These are phyloP conservation scores for Thelephora ganbajun DNA, from an alignment of 768 basidiomycete species.

Conservation along the genomic window DNA sequence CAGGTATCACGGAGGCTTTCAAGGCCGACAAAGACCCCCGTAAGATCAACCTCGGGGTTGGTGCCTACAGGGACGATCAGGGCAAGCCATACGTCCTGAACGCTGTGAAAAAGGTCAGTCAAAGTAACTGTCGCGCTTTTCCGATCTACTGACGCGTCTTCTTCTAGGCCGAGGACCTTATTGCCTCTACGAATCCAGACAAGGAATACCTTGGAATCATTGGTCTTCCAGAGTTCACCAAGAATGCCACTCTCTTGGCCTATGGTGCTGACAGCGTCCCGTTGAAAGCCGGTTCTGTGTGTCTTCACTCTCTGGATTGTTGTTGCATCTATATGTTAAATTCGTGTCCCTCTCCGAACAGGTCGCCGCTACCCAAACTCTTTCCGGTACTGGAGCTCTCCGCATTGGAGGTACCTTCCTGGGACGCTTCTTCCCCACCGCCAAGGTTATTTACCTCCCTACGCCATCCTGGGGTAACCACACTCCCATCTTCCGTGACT, in stretches of 20 bases:
- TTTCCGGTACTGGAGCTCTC: slow-evolving; percentile 96
- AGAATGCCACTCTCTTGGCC: slow-evolving; percentile 77
- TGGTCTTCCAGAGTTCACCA: slow-evolving; percentile 76
- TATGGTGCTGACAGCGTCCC: slow-evolving; percentile 75
- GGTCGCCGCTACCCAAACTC: slow-evolving; percentile 84
- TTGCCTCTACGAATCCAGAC: slow-evolving; percentile 55
- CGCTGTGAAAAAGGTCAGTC: slow-evolving; percentile 68
- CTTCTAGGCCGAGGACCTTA: slow-evolving; percentile 59
- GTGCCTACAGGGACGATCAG: slow-evolving; percentile 85
- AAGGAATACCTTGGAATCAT: slow-evolving; percentile 97
- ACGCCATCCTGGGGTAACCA: slow-evolving; percentile 97
- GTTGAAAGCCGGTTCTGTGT: slow-evolving; percentile 55
- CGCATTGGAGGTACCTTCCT: slow-evolving; percentile 91
- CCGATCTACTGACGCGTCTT: neutral
- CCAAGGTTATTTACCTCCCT: slow-evolving; percentile 85
- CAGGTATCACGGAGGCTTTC: slow-evolving; percentile 89
- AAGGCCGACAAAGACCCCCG: slow-evolving; percentile 85
- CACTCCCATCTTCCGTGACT: slow-evolving; percentile 84
- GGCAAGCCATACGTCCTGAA: slow-evolving; percentile 93
- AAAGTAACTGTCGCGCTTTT: neutral
- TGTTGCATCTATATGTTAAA: no score
- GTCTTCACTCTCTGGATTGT: slow-evolving; percentile 16
- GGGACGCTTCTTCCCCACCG: slow-evolving; percentile 73
- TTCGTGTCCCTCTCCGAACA: slow-evolving; percentile 14
- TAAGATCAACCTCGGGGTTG: slow-evolving; percentile 97